Base-by-base conservation (phyloP, 768 basidiomycete genomes). In the Leccinum longicurvipes region DNA sequence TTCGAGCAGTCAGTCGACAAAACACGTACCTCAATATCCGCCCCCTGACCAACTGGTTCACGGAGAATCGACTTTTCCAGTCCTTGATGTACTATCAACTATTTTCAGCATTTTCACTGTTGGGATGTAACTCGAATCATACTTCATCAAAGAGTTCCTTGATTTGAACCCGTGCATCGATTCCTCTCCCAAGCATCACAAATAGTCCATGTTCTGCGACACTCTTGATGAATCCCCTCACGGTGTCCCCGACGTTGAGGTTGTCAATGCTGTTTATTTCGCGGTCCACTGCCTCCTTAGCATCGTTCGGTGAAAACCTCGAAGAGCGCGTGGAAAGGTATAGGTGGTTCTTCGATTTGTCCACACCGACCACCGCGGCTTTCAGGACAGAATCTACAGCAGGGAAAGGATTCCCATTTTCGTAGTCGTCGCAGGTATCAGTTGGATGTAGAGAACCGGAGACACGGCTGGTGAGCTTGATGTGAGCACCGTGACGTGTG, bases 101-200 rank as follows among this genome's bases (percentile, higher is more conserved):
- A 7, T 44, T 42, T 58, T 63, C 31, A 70, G 60, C 15, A 53
- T 36, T 27, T 47, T 3, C 14, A 19, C 11, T 10, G 3, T 19
- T 11, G 10, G 1, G 17, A 53, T 51, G 25, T 25, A 53, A 12
- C 17, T 55, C 27, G 51, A 17, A 21, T 21, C 57, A 60, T 63
- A 82, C 83, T 63, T 94, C 93, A 65, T 97, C 91, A 67, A 96
- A 97, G 5, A 96, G 80, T 72, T 97, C 92, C 66, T 81, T 85
- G 67, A 98, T 98, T 73, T 96, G 93, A 25, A 99, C 86, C 17
- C 95, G 85, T 54, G 89, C 94, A 65, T 94, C 92, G 25, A 97
- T 76, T n/a, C 80, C 80, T 28, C 87, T 81, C 10, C 91, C 93
- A 32, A 99, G 73, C 25, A 83, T 83, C 3, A 99, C 92, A 63